Evolutionary conservation across 345 rosid genomes (phyloP), one percentile per base, ranked within the genome.

Genomic region (Eucalyptus cloeziana): DNA sequence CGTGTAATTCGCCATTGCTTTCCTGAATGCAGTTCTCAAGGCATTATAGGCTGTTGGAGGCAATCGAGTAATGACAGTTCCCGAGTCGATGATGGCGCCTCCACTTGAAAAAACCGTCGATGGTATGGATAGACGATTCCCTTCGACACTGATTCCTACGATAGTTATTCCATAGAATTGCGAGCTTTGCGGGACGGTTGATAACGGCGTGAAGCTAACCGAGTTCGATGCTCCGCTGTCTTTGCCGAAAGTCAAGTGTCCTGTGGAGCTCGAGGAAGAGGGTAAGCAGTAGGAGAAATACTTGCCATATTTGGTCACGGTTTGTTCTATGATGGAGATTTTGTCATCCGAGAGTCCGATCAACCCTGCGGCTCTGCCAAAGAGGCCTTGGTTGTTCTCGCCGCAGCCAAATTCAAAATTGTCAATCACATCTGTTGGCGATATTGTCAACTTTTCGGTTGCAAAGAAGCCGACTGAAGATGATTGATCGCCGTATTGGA

Each of bases 261-360:
- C 93, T 2, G 87, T 88, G 49, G 88, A 67, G 90, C 92, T 90
- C 7, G 80, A 8, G 33, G 89, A 27, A 2, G 94, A 87, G 3
- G 93, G 94, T 4, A 93, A n/a, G 67, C 94, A 92, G 54, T 91
- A 91, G n/a, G 90, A 88, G 91, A 91, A 92, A 79, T 91, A 54
- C 52, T 86, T 86, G 25, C 86, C 89, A 80, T 85, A 93, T 19
- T 86, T 90, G 16, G 49, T 12, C 3, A 91, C 89, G 7, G 92
- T 89, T 86, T 91, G 92, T 44, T 87, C 67, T 10, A 89, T 67
- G 7, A 93, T n/a, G 44, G 91, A 90, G 31, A 89, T 21, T 22
- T 89, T 47, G 71, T 58, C 87, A 45, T 86, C 86, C 24, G 86
- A 85, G 33, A 89, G 88, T 24, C 90, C 90, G 44, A 86, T 58